A percentile compares a stretch with the other conserved stretches of the same genome.
Conservation (phyloP, 2,329 filamentous ascomycete species). For the Tolypocladium inflatum region DNA sequence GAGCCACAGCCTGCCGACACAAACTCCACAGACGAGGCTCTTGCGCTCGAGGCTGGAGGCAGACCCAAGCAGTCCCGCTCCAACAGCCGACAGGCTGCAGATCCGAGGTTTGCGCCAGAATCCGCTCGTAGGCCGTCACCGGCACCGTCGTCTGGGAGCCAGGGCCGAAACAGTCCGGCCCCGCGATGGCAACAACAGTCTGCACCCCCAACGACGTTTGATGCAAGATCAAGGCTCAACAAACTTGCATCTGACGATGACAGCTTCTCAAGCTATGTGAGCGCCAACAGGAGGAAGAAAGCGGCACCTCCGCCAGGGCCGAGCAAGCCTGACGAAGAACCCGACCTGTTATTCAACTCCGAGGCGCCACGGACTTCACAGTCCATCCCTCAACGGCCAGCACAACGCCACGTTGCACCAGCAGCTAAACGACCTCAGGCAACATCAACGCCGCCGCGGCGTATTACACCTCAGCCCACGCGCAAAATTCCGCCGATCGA, state of each 20-base stretch:
- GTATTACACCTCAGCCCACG: constrained; percentile 35
- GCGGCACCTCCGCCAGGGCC: constrained; percentile 39
- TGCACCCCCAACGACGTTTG: constrained; percentile 24
- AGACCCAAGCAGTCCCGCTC: constrained; percentile 36
- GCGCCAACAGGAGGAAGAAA: constrained; percentile 72
- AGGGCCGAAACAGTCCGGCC: constrained; percentile 33
- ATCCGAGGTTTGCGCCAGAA: constrained; percentile 17
- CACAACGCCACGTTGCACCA: constrained; percentile 23
- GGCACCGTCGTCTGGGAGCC: constrained; percentile 31
- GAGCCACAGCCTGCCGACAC: constrained; percentile 16
- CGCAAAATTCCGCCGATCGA: constrained; percentile 60
- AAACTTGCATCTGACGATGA: constrained; percentile 73
- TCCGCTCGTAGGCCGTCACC: constrained; percentile 40
- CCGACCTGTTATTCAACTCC: constrained; percentile 54
- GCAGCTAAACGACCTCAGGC: constrained; percentile 15
- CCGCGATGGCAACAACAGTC: constrained; percentile 52
- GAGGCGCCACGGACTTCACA: constrained; percentile 24
- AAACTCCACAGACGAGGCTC: constrained; percentile 59
- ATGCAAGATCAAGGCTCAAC: constrained; percentile 48
- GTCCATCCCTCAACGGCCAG: constrained; percentile 24
- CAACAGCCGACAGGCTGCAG: constrained; percentile 15
- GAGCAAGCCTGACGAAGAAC: constrained; percentile 31
- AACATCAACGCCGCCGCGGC: constrained; percentile 24
- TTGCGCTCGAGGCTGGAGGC: constrained; percentile 64
- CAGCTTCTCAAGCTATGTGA: constrained; percentile 69